Evolutionary conservation across 2,329 filamentous ascomycete genomes (phyloP), one percentile per base, ranked within the genome.

Genomic region (Diplodia scrobiculata): DNA sequence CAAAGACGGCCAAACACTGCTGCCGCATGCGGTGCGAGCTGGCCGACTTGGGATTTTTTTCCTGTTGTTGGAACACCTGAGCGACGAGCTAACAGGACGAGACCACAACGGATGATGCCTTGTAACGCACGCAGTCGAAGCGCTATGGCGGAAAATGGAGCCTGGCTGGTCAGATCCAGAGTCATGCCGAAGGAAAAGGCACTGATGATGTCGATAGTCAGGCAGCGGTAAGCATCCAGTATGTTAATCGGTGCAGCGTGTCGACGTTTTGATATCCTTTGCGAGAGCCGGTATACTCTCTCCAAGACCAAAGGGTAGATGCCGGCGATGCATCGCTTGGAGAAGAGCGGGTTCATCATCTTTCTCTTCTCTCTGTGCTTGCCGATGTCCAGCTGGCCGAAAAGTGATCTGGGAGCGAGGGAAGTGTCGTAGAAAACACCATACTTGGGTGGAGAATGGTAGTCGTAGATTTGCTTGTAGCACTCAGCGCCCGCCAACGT

Each of bases 391-490:
- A 5, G 36, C 21, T 21, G 27, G 11, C 14, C 19, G 32, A 55
- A 55, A 7, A 55, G 52, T 4, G 52, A 19, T 5, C 52, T 34
- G 29, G 52, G 29, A 9, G 32, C 52, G 17, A 55, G 34, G 19
- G 41, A 55, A 3, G n/a, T 34, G 6, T 38, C 52, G 19, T 36
- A 55, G 52, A 55, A 55, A 11, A 38, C 5, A 3, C 11, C 29
- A 25, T 36, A 55, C 9, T 55, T 55, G 10, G 52, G 17, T 3
- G 52, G 52, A 5, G 32, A 29, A 25, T 38, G n/a, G 14, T 55
- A 29, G 32, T 55, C 41, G 52, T 55, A 55, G 21, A 55, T 55
- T 21, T 21, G 36, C 19, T 55, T 55, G 32, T 55, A 55, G 13
- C n/a, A 21, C 29, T 55, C 52, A 14, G 52, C n/a, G 3, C n/a